phyloP scores from a whole-genome alignment of 768 basidiomycete genomes.

The Tulasnella calospora region DNA sequence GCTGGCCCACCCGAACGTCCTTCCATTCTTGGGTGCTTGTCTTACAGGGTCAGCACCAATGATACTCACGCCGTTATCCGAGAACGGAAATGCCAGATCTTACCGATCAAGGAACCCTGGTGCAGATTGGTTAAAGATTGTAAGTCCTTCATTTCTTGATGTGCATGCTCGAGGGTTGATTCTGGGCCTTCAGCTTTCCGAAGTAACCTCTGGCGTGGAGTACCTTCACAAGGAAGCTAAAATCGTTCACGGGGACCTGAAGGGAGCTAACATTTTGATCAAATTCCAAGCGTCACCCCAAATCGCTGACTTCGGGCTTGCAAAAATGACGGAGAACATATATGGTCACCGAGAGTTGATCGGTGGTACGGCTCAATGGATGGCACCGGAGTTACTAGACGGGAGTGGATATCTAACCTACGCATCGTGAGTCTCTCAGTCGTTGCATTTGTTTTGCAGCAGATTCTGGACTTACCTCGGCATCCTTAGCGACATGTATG shows the following conservation, averaged over 20 bases:
- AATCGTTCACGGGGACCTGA: background rate
- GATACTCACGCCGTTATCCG: background rate
- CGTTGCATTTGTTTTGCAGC: background rate
- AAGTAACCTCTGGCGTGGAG: background rate
- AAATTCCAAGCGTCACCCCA: background rate
- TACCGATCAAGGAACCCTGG: background rate
- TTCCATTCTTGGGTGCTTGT: background rate
- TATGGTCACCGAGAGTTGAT: background rate
- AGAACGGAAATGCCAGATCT: background rate
- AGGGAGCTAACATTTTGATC: background rate
- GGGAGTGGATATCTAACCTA: background rate
- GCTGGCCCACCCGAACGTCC: background rate
- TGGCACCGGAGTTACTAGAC: background rate
- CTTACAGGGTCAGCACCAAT: background rate
- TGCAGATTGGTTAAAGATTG: constrained; percentile 1
- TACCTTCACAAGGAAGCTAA: background rate
- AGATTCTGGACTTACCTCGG: background rate
- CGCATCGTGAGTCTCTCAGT: background rate
- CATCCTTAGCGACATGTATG: background rate
- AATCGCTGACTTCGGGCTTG: constrained; percentile 1
- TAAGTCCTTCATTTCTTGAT: background rate
- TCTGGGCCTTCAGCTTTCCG: background rate
- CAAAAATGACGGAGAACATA: constrained; percentile 4
- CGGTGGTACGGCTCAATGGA: background rate
- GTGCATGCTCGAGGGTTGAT: background rate